Evolutionary conservation across 2,329 filamentous ascomycete species (phyloP).

Genomic region (Alternaria arbusti): DNA sequence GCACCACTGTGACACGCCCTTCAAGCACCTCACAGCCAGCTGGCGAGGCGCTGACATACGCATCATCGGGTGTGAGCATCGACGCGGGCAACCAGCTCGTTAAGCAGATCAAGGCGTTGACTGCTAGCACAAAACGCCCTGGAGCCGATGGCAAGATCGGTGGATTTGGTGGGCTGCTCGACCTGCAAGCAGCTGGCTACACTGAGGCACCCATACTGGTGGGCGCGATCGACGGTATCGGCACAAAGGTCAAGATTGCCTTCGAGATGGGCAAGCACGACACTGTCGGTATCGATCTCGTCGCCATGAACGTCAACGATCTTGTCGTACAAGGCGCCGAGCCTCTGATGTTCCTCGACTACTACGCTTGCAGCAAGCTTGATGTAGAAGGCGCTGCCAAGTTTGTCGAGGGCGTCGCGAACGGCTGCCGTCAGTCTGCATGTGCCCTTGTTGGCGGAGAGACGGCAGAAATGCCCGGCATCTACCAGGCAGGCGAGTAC

Average conservation of each 20-base stretch:
- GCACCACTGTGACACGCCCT: slow-evolving; percentile 50
- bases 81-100: slow-evolving; percentile 94
- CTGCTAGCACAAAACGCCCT: slow-evolving; percentile 81
- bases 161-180: slow-evolving; percentile 89
- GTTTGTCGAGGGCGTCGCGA: slow-evolving; percentile 91
- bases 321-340: slow-evolving; percentile 94
- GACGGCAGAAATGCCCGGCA: slow-evolving; percentile 97
- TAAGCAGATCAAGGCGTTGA: slow-evolving; percentile 85
- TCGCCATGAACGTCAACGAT: slow-evolving; percentile 99
- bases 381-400: slow-evolving; percentile 76
- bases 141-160: slow-evolving; percentile 94
- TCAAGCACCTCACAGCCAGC: slow-evolving; percentile 23
- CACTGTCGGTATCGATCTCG: slow-evolving; percentile 94
- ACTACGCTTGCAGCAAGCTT: slow-evolving; percentile 91
- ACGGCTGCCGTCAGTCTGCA: slow-evolving; percentile 81
- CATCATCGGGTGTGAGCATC: slow-evolving; percentile 90
- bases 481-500: slow-evolving; percentile 88
- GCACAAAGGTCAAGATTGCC: slow-evolving; percentile 95
- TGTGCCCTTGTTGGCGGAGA: slow-evolving; percentile 96
- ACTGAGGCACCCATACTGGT: slow-evolving; percentile 78
- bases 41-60: slow-evolving; percentile 74
- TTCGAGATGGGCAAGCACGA: slow-evolving; percentile 88
- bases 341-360: slow-evolving; percentile 95
- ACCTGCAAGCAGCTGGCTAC: slow-evolving; percentile 77
- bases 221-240: slow-evolving; percentile 94